Conservation (phyloP, 2,329 filamentous ascomycete genomes). For the Amphichorda felina region DNA sequence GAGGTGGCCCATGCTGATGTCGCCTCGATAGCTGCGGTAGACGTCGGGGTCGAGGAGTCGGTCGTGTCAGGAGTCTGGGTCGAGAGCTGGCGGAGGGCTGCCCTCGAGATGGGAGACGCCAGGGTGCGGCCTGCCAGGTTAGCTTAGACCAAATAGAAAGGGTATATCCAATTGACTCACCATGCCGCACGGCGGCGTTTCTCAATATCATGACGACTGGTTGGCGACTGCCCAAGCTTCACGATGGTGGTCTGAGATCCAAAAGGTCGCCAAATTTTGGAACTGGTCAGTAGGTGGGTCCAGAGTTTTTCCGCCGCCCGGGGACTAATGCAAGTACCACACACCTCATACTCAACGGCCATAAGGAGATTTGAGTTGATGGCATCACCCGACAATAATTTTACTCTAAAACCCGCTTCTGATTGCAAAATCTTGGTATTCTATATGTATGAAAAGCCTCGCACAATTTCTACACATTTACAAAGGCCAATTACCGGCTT, state of each 20-base stretch:
- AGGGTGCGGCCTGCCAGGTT: conserved; percentile 38
- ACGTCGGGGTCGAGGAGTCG: background rate
- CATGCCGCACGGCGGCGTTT: conserved; percentile 40
- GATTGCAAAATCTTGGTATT: too few relatives aligned
- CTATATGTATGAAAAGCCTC: conserved; percentile 10
- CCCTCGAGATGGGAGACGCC: conserved; percentile 27
- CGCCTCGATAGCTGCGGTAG: background rate
- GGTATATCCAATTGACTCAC: conserved; percentile 23
- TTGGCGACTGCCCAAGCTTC: background rate
- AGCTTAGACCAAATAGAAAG: background rate
- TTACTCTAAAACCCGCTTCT: too few relatives aligned
- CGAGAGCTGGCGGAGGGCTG: conserved; percentile 18
- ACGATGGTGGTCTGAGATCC: background rate
- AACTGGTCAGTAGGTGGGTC: background rate
- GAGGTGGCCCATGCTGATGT: background rate
- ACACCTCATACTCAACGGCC: too few relatives aligned
- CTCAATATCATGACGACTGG: conserved; percentile 40
- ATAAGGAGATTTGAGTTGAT: too few relatives aligned
- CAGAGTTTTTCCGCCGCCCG: conserved; percentile 4
- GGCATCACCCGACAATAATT: too few relatives aligned
- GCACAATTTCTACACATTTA: conserved; percentile 16
- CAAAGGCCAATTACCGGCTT: conserved; percentile 16
- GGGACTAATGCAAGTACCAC: too few relatives aligned
- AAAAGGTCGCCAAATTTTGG: conserved; percentile 2
- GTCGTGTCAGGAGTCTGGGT: conserved; percentile 10